These are phyloP conservation scores for Westerdykella ornata DNA, from an alignment of 2,329 filamentous ascomycete species.

Conservation along the genomic window DNA sequence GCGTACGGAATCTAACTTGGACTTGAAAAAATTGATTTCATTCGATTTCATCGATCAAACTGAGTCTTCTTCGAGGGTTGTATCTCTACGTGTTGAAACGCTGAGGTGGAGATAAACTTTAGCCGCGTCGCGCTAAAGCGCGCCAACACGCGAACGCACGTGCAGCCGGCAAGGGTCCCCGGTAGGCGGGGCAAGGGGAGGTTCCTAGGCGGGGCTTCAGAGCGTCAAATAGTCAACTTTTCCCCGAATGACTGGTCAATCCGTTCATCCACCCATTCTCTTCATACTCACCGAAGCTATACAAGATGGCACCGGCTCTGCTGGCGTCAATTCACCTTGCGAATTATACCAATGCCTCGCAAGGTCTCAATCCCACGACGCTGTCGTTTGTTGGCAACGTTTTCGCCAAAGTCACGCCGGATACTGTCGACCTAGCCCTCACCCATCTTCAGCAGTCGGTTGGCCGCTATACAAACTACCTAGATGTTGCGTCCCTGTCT, in stretches of 20 bases:
- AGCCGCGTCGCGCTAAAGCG: neutral
- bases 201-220: too few relatives aligned
- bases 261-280: too few relatives aligned
- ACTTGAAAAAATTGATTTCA: too few relatives aligned
- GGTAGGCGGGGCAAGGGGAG: too few relatives aligned
- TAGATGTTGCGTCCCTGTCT: conserved; percentile 66
- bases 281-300: neutral
- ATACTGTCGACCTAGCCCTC: conserved; percentile 44
- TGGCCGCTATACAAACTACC: conserved; percentile 55
- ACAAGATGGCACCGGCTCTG: conserved; percentile 41
- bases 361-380: conserved; percentile 46
- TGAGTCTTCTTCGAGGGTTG: too few relatives aligned
- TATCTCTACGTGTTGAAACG: conserved; percentile 49
- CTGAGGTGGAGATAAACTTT: conserved; percentile 42
- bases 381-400: conserved; percentile 55
- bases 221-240: too few relatives aligned
- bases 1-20: too few relatives aligned
- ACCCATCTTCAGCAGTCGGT: conserved; percentile 53
- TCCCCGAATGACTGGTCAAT: too few relatives aligned
- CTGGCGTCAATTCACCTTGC: conserved; percentile 46
- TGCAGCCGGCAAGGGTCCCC: neutral
- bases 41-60: too few relatives aligned
- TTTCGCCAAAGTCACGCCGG: conserved; percentile 48
- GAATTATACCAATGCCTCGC: conserved; percentile 39
- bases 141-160: conserved; percentile 1